Evolutionary conservation across 2,329 filamentous ascomycete species (phyloP), one percentile per base, ranked within the genome.

Genomic region (Aspergillus pseudoterreus): DNA sequence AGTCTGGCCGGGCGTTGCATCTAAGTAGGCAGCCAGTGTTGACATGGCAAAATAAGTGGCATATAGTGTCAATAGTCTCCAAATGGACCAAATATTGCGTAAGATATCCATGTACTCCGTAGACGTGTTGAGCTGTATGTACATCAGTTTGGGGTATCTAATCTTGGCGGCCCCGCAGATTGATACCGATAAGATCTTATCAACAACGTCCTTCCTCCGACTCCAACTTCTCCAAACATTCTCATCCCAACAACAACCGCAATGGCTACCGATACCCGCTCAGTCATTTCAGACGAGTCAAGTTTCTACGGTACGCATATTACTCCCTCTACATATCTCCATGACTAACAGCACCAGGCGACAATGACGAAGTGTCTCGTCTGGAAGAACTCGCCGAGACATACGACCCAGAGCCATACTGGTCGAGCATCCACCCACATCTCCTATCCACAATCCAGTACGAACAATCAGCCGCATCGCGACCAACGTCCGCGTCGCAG

Each of bases 381-480:
- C 75, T 87, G 0, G 72, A 82, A 57, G 60, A 70, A n/a, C 75
- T 78, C 43, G 79, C 79, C 12, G 63, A 71, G n/a, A 59, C 62
- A 14, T 84, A 85, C 58, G 71, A 84, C 56, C 67, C 75, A 22
- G 59, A 72, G 11, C 61, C 68, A 35, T 86, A 82, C 77, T 81
- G 78, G 75, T 52, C 66, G 10, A 44, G 49, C 36, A 70, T 51
- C 50, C 66, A 67, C 39, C 52, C 62, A 3, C 50, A 57, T 2
- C 67, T 66, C 8, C 59, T 72, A 3, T 66, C 69, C 10, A 70
- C 69, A 14, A 63, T 66, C 1, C 71, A 71, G 15, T 45, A 67
- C 41, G 45, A 56, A 2, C 22, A 30, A 30, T 42, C 2, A 42
- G 5, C 11, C 10, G 27, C 27, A 10, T 30, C 27, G 27, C 27